Percentiles rank a stretch among this genome's conserved stretches.
Evolutionary conservation across 345 rosid species (phyloP).

Genomic region (Murraya paniculata): DNA sequence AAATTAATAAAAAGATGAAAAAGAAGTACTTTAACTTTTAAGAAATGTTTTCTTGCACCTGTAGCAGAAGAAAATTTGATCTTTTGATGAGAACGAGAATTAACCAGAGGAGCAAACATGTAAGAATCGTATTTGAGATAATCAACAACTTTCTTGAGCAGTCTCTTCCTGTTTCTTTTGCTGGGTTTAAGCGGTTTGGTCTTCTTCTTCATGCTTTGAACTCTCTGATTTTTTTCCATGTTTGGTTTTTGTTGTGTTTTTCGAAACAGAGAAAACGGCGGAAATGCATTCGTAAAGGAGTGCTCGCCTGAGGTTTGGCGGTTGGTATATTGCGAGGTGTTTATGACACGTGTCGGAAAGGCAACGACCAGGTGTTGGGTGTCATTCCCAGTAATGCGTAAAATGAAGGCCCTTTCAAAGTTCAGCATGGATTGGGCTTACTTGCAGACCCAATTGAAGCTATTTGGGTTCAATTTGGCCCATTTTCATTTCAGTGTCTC

Average conservation of each 20-base stretch:
- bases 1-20: background rate
- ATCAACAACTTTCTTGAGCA: conserved; percentile 21
- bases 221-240: conserved; percentile 24
- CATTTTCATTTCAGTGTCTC: too few species aligned
- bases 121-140: conserved; percentile 45
- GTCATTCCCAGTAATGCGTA: too few species aligned
- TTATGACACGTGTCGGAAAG: background rate
- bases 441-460: background rate
- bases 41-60: conserved; percentile 12
- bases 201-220: conserved; percentile 24
- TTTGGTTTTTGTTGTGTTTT: background rate
- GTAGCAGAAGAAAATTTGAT: background rate
- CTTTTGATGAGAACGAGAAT: conserved; percentile 17
- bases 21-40: background rate
- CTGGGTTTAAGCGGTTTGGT: conserved; percentile 14
- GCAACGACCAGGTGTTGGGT: background rate
- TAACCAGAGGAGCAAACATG: conserved; percentile 49
- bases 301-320: background rate
- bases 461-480: too few species aligned
- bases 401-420: background rate
- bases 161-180: conserved; percentile 25
- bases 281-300: background rate
- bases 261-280: background rate
- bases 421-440: too few species aligned
- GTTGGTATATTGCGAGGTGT: background rate